Percentiles rank a stretch among this genome's conserved stretches.
These are phyloP conservation scores for Xerocomus amazonicus DNA, from an alignment of 1,284 basidiomycete species.

Conservation along the genomic window DNA sequence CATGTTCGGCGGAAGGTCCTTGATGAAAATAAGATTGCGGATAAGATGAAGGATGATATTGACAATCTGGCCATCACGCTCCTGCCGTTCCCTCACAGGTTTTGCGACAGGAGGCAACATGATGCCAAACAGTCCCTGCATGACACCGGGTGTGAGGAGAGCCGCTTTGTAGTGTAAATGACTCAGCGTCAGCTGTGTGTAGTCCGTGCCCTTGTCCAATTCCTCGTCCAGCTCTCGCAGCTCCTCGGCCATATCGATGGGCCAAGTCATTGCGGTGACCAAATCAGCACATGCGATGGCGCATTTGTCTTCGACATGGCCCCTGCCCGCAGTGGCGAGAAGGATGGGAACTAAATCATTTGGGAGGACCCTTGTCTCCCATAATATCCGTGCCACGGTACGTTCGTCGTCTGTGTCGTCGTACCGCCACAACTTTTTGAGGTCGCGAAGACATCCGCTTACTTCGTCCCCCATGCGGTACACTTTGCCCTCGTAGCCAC, in stretches of 20 bases:
- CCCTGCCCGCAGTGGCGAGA: constrained; percentile 72
- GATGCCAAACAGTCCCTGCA: constrained; percentile 68
- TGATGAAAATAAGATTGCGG: constrained; percentile 87
- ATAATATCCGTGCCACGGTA: constrained; percentile 89
- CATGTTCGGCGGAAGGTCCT: constrained; percentile 71
- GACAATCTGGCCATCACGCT: constrained; percentile 82
- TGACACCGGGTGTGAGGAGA: constrained; percentile 60
- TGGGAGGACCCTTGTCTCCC: constrained; percentile 74
- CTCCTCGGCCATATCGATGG: constrained; percentile 90
- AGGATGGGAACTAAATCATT: constrained; percentile 88
- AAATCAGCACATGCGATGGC: constrained; percentile 85
- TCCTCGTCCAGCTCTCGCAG: constrained; percentile 85
- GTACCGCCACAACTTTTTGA: constrained; percentile 92
- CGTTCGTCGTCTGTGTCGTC: constrained; percentile 94
- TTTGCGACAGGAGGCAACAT: constrained; percentile 69
- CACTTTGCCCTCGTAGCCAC: constrained; percentile 61
- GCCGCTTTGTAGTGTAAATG: constrained; percentile 88
- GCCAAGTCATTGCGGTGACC: constrained; percentile 95
- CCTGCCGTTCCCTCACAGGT: constrained; percentile 57
- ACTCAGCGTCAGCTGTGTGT: constrained; percentile 74
- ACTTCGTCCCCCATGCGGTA: constrained; percentile 86
- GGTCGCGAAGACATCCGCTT: constrained; percentile 82
- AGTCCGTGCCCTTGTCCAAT: constrained; percentile 75
- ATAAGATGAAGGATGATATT: constrained; percentile 87
- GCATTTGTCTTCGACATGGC: constrained; percentile 77